These are phyloP conservation scores for Vitis riparia DNA, from an alignment of 164 flowering plant species.

Conservation along the genomic window DNA sequence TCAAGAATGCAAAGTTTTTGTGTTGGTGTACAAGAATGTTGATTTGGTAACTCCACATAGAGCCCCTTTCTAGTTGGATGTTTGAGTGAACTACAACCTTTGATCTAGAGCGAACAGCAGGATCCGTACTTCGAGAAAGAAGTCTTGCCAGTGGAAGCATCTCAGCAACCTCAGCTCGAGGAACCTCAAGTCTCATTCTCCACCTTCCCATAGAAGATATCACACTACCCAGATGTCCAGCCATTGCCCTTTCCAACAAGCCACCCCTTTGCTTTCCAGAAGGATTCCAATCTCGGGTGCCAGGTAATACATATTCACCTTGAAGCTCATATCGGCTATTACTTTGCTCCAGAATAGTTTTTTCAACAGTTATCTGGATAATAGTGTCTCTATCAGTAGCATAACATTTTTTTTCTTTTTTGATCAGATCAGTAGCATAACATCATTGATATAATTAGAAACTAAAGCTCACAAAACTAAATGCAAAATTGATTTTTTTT, in stretches of 20 bases:
- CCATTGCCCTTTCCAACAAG: conserved; percentile 71
- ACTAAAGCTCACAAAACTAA: not conserved
- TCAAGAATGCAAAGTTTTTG: not conserved
- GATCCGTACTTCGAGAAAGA: conserved; percentile 94
- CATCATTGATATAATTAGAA: not conserved
- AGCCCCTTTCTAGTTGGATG: not conserved
- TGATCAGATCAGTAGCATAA: not conserved
- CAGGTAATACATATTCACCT: conserved; percentile 99
- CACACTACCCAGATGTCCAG: conserved; percentile 85
- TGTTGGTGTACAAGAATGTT: not conserved
- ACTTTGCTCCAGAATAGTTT: conserved; percentile 82
- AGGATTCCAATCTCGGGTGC: conserved; percentile 72
- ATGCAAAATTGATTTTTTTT: not conserved
- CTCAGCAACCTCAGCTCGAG: conserved; percentile 92
- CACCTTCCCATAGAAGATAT: conserved; percentile 99
- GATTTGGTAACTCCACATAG: not conserved
- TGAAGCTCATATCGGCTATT: conserved; percentile 93
- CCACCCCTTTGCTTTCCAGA: conserved; percentile 57
- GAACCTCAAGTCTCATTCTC: conserved; percentile 98
- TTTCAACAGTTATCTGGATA: conserved; percentile 85
- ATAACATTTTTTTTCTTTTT: not conserved
- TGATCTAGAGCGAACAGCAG: conserved; percentile 93
- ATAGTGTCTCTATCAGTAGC: not conserved
- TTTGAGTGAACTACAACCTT: conserved; percentile 52
- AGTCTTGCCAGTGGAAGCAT: conserved; percentile 99